Conservation (phyloP, 179 eudicot genomes). For the Silene vulgaris region DNA sequence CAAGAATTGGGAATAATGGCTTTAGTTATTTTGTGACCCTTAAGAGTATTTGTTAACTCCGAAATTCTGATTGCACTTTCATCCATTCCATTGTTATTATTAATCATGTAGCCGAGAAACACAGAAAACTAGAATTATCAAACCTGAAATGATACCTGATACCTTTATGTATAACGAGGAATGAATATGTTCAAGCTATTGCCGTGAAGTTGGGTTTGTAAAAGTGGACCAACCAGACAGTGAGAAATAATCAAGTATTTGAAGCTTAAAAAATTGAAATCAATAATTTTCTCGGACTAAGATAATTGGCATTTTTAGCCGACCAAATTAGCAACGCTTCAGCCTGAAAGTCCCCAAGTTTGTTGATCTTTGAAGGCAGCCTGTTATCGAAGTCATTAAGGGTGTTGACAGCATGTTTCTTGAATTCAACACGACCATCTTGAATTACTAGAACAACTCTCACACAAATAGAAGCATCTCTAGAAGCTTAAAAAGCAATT, state of each 20-base stretch:
- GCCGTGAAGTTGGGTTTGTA: background rate
- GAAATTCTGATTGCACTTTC: background rate
- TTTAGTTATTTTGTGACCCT: background rate
- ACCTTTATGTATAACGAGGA: background rate
- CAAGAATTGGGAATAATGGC: background rate
- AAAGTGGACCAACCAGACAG: background rate
- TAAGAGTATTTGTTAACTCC: background rate
- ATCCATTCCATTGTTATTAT: background rate
- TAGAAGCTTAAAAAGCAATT: background rate
- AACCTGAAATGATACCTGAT: background rate
- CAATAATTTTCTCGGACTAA: background rate
- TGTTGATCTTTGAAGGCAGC: background rate
- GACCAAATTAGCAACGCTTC: background rate
- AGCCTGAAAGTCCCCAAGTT: background rate
- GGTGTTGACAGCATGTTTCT: constrained; percentile 4
- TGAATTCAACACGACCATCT: constrained; percentile 2
- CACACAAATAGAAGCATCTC: background rate
- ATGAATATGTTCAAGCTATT: background rate
- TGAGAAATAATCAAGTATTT: background rate
- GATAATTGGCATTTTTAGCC: background rate
- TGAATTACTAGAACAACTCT: constrained; percentile 1
- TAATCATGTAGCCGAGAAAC: background rate
- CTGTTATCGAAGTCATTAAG: background rate
- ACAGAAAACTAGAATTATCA: background rate
- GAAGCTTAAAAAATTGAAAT: background rate